Conservation (phyloP, 441 rosid species). For the Dalechampia spathulata region DNA sequence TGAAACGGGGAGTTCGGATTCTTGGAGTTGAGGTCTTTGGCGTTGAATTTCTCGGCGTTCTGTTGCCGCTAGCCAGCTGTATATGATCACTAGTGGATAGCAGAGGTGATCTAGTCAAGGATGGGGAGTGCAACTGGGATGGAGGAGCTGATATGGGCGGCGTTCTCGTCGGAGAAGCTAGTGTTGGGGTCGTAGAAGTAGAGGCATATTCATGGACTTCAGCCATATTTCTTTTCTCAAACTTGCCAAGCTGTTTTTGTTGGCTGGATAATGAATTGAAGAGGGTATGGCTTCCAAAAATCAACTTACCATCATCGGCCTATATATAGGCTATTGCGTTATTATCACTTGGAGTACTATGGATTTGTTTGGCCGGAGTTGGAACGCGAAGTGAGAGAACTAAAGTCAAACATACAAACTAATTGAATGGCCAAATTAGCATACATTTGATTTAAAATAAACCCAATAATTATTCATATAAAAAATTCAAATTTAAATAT, state of each 20-base stretch:
- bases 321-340: too few relatives aligned
- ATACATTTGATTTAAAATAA: too few relatives aligned
- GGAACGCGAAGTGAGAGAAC: too few relatives aligned
- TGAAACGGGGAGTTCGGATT: conserved; percentile 34
- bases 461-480: too few relatives aligned
- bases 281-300: conserved; percentile 6
- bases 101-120: conserved; percentile 52
- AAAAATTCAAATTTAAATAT: too few relatives aligned
- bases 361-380: too few relatives aligned
- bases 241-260: background rate
- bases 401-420: too few relatives aligned
- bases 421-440: too few relatives aligned
- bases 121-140: conserved; percentile 62
- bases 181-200: conserved; percentile 1
- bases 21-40: conserved; percentile 30
- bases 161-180: conserved; percentile 18
- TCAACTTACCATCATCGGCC: too few relatives aligned
- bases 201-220: conserved; percentile 27
- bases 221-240: conserved; percentile 18
- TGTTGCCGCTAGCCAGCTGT: conserved; percentile 24
- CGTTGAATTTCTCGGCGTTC: conserved; percentile 29
- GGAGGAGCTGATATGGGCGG: conserved; percentile 64
- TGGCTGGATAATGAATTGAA: too few relatives aligned
- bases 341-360: too few relatives aligned
- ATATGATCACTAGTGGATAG: conserved; percentile 33